Base-by-base conservation (phyloP, 2,329 filamentous ascomycete genomes). In the Fusarium equiseti region DNA sequence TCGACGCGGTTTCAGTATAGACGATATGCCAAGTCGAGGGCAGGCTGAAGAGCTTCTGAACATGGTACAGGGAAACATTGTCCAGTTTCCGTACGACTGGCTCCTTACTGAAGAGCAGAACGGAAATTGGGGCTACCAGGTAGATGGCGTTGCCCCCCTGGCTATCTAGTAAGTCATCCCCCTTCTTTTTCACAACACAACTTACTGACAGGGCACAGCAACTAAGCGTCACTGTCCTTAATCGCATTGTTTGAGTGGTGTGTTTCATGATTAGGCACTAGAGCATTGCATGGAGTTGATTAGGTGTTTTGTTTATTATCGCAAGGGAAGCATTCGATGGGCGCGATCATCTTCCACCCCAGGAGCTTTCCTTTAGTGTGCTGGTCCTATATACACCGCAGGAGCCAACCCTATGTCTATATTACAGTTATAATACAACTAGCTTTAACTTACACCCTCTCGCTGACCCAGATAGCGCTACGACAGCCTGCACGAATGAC, bases 81-180 rank as follows among this genome's bases (percentile, higher is more conserved):
- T 99, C 27, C 84, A 93, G 70, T 99, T 97, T 85, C 96, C 96
- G 8, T 97, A 98, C 80, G 94, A 99, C 76, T 99, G 97, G 94
- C 88, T 97, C 57, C 88, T 92, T 74, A 92, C 91, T 59, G 96
- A 98, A 82, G 96, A 98, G 83, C 89, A 91, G 77, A 95, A 94
- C 72, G 93, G 94, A 60, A 97, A 98, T 78, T 99, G 96, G 96
- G 88, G 98, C 68, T 98, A 97, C 82, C 94, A 95, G 77, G 93
- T 98, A 59, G 96, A 99, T 80, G 92, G 97, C 80, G 91, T 99
- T 78, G 97, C 96, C 75, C 96, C 96, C 60, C 85, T 99, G 81
- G 94, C 98, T 83, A 98, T 99, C 77, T 99, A 99, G 92, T 94
- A 86, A 90, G 92, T 87, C 16, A 12, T 16, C 35, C 15, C 31